Percentiles rank a stretch among this genome's conserved stretches.
Evolutionary conservation across 2,329 filamentous ascomycete genomes (phyloP).

Genomic region (Camptophora hylomeconis): DNA sequence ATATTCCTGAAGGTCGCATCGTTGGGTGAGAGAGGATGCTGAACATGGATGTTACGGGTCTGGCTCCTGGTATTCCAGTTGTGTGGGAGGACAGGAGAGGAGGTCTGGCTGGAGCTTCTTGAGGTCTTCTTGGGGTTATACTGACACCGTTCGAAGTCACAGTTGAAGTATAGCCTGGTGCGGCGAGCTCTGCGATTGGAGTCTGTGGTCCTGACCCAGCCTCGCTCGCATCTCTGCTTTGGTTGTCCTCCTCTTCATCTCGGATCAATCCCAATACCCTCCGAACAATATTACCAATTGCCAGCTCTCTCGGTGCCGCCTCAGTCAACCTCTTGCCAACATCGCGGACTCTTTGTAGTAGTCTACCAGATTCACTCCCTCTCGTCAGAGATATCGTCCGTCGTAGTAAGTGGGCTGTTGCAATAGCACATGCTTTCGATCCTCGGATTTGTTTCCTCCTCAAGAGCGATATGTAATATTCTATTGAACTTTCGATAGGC

Average conservation of each 20-base stretch:
- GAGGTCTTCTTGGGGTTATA: constrained; percentile 1
- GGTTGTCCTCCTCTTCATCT: constrained; percentile 74
- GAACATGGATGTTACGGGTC: constrained; percentile 60
- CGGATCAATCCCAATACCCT: constrained; percentile 82
- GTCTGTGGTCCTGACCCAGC: constrained; percentile 37
- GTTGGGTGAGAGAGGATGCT: constrained; percentile 64
- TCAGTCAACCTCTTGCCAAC: constrained; percentile 66
- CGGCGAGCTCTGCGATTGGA: constrained; percentile 16
- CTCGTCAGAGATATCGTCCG: constrained; percentile 74
- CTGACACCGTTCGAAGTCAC: too few species aligned
- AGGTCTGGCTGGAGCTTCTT: constrained; percentile 35
- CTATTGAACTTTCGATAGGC: constrained; percentile 67
- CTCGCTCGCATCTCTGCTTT: constrained; percentile 47
- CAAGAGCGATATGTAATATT: constrained; percentile 54
- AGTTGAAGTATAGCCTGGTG: not conserved
- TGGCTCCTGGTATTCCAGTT: constrained; percentile 42
- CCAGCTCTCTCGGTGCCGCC: constrained; percentile 80
- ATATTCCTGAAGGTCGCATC: constrained; percentile 19
- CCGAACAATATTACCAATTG: constrained; percentile 86
- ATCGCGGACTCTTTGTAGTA: constrained; percentile 67
- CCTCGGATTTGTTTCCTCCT: constrained; percentile 83
- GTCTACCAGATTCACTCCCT: constrained; percentile 61
- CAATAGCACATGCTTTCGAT: constrained; percentile 77
- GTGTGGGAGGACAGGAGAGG: constrained; percentile 48
- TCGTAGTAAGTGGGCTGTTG: constrained; percentile 77